phyloP scores from a whole-genome alignment of 179 eudicot genomes.

The Beta macrorhiza region DNA sequence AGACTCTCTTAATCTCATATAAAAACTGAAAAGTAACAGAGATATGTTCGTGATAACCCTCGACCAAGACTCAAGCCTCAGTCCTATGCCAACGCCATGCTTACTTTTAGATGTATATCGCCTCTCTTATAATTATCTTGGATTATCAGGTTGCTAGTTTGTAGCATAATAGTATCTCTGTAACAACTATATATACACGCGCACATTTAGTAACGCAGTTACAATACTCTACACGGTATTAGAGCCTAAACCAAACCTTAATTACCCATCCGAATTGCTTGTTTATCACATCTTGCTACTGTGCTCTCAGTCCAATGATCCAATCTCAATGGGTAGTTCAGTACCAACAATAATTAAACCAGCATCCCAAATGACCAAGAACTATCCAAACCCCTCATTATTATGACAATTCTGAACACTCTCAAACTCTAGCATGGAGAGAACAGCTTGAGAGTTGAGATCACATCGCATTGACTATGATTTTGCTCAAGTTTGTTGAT shows the following conservation, averaged over 20 bases:
- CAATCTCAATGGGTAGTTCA: background rate
- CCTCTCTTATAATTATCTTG: too few relatives aligned
- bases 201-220: background rate
- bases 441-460: background rate
- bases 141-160: too few relatives aligned
- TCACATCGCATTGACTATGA: background rate
- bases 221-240: background rate
- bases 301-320: background rate
- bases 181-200: too few relatives aligned
- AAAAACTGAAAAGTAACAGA: too few relatives aligned
- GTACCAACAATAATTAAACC: background rate
- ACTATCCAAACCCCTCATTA: background rate
- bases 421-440: background rate
- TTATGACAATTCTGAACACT: background rate
- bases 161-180: too few relatives aligned
- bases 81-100: too few relatives aligned
- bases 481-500: background rate
- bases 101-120: too few relatives aligned
- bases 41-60: background rate
- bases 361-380: background rate
- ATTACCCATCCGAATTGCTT: background rate
- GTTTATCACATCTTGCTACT: background rate
- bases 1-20: background rate
- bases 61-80: too few relatives aligned
- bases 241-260: background rate